phyloP scores from a whole-genome alignment of 768 basidiomycete genomes.

The Xerocomus brunneocitrinus region DNA sequence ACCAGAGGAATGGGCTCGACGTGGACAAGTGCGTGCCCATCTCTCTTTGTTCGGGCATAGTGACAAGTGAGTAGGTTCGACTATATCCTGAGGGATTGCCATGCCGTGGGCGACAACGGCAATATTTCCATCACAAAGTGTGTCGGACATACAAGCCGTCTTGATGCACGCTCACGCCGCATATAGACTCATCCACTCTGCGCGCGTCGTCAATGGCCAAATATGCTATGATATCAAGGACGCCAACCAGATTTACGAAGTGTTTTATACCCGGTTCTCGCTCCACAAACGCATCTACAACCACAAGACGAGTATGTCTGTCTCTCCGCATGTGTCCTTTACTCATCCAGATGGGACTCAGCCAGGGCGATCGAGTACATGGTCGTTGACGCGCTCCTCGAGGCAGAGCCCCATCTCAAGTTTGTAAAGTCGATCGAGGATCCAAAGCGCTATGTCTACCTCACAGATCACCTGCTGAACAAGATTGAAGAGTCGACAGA shows the following conservation, averaged over 20 bases:
- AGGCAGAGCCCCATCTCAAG: conserved; percentile 60
- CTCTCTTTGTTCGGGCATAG: background rate
- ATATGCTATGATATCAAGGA: conserved; percentile 85
- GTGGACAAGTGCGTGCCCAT: conserved; percentile 64
- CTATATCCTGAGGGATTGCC: conserved; percentile 73
- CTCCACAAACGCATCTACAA: conserved; percentile 82
- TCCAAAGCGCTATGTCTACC: conserved; percentile 54
- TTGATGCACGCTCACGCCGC: background rate
- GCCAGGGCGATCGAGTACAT: conserved; percentile 80
- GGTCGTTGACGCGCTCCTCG: conserved; percentile 74
- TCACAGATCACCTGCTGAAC: conserved; percentile 66
- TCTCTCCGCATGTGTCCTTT: background rate
- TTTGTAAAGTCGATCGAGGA: conserved; percentile 54
- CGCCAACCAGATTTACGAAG: conserved; percentile 67
- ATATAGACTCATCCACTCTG: conserved; percentile 65
- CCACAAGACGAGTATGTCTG: conserved; percentile 57
- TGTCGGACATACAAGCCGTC: conserved; percentile 2
- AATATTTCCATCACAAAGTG: conserved; percentile 47
- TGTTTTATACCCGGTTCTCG: conserved; percentile 70
- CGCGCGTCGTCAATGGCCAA: conserved; percentile 66
- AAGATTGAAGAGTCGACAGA: conserved; percentile 52
- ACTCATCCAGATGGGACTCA: conserved; percentile 18
- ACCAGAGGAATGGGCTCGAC: conserved; percentile 76
- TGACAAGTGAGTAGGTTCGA: conserved; percentile 52
- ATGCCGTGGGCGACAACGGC: conserved; percentile 62